A percentile compares a stretch with the other conserved stretches of the same genome.
Evolutionary conservation across 805 yeast species (phyloP).

Genomic region (Scheffersomyces coipomensis): DNA sequence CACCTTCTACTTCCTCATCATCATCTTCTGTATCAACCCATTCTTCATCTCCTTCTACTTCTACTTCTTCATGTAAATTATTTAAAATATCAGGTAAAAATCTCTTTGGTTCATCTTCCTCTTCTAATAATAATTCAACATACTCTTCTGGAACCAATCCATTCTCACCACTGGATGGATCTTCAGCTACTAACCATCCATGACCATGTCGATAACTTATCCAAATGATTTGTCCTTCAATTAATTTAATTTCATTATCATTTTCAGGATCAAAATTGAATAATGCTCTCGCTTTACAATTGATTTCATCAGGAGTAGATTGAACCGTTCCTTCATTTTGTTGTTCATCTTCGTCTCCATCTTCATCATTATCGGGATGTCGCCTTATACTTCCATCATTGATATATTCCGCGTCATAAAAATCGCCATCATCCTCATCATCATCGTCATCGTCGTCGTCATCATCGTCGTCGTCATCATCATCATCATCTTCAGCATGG

Average conservation of each 20-base stretch:
- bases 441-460: slow-evolving; percentile 7
- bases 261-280: slow-evolving; percentile 92
- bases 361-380: too few relatives aligned
- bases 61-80: slow-evolving; percentile 14
- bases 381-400: too few relatives aligned
- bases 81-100: slow-evolving; percentile 41
- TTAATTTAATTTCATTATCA: slow-evolving; percentile 80
- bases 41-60: slow-evolving; percentile 10
- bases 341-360: slow-evolving; percentile 8
- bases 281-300: slow-evolving; percentile 73
- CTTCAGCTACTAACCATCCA: slow-evolving; percentile 96
- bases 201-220: slow-evolving; percentile 92
- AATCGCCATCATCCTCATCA: slow-evolving; percentile 10
- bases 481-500: slow-evolving; percentile 2
- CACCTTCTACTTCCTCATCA: slow-evolving; percentile 5
- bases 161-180: slow-evolving; percentile 70
- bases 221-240: slow-evolving; percentile 81
- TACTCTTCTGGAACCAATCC: slow-evolving; percentile 96
- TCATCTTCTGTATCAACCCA: slow-evolving; percentile 15
- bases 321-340: too few relatives aligned
- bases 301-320: slow-evolving; percentile 38
- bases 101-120: slow-evolving; percentile 41
- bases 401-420: slow-evolving; percentile 4
- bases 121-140: slow-evolving; percentile 52
- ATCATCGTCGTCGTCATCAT: slow-evolving; percentile 5